Base-by-base conservation (phyloP, 192 early-diverging fungal species). In the Pecoramyces ruminantium region DNA sequence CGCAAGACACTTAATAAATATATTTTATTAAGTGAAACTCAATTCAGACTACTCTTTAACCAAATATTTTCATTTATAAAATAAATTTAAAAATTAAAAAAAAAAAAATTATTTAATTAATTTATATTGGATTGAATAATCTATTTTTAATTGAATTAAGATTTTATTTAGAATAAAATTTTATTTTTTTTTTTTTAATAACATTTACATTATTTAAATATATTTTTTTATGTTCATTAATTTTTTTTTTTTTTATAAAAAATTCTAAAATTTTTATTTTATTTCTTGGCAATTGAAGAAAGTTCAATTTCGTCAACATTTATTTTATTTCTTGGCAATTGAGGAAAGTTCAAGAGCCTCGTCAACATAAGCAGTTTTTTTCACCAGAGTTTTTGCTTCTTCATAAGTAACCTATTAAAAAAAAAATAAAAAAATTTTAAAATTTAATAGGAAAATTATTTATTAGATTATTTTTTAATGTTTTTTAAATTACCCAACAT, bases 401-500 rank as follows among this genome's bases (percentile, higher is more conserved):
- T 51, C 42, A 51, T 51, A 51, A 18, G 5, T 21, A 51, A 21
- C 42, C 42, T 51, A 21, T 51, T n/a, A n/a, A n/a, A n/a, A n/a
- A n/a, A n/a, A n/a, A n/a, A n/a, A n/a, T n/a, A n/a, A n/a, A n/a
- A n/a, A n/a, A n/a, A n/a, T n/a, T n/a, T n/a, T n/a, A n/a, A n/a
- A n/a, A n/a, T n/a, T n/a, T n/a, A n/a, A n/a, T n/a, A n/a, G n/a
- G n/a, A n/a, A n/a, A n/a, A n/a, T n/a, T 34, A 34, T 39, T 6
- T 39, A 39, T 39, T 39, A 13, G 6, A 39, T 39, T 14, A 13
- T 39, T 39, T 6, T 39, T 39, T 39, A 39, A 13, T 14, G 1
- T 39, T 14, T 39, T 39, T 39, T 39, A 78, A 77, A 83, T 79
- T 81, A 88, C 88, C 88, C 87, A 88, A 67, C 83, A 79, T 79